These are phyloP conservation scores for Talaromyces islandicus DNA, from an alignment of 2,329 filamentous ascomycete genomes.

Conservation along the genomic window DNA sequence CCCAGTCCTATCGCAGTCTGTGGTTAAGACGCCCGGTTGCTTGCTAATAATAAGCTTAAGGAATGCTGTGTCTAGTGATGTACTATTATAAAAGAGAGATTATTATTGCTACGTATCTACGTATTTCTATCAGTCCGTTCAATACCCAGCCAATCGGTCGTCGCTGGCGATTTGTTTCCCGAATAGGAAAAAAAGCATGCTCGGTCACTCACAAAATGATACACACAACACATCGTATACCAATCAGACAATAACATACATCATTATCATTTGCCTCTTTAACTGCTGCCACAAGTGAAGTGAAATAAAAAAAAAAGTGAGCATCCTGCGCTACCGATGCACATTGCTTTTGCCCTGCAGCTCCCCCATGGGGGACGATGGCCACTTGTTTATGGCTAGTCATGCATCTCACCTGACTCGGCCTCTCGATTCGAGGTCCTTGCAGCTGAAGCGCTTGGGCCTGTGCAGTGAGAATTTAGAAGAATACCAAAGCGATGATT, in stretches of 20 bases:
- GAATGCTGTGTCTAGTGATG: too few species aligned
- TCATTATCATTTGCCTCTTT: neutral
- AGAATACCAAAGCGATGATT: neutral
- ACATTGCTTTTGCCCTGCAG: neutral
- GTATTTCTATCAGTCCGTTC: neutral
- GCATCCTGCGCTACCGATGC: neutral
- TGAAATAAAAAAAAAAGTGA: neutral
- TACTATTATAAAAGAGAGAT: too few species aligned
- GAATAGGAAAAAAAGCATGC: neutral
- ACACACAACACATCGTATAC: neutral
- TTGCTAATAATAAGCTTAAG: neutral
- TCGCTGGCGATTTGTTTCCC: neutral
- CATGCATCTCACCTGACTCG: neutral
- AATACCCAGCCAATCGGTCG: neutral
- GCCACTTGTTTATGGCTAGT: neutral
- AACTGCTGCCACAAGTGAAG: neutral
- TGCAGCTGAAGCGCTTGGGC: neutral
- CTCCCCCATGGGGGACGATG: neutral
- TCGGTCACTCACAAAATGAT: neutral
- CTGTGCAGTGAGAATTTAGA: neutral
- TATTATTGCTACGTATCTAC: too few species aligned
- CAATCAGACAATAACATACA: neutral
- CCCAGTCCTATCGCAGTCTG: neutral
- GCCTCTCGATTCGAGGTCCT: neutral
- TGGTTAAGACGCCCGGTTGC: too few species aligned